Evolutionary conservation across 1,284 basidiomycete genomes (phyloP).

Genomic region (Moniliella sp.): DNA sequence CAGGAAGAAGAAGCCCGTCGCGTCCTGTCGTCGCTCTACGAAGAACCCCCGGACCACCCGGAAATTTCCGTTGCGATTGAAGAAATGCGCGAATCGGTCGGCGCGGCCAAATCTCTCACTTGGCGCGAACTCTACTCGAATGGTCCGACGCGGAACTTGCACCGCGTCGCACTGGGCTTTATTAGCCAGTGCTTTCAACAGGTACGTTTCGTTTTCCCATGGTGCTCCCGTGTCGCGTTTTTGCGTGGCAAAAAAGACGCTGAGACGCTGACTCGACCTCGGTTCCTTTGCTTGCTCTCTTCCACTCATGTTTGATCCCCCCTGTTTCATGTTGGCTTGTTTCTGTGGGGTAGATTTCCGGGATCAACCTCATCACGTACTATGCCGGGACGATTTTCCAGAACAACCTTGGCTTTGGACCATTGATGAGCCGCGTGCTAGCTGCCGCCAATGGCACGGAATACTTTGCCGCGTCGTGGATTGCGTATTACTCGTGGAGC

Average conservation of each 20-base stretch:
- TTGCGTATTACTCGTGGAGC: conserved; percentile 34
- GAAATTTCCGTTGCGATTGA: conserved; percentile 11
- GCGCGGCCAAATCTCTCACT: conserved; percentile 6
- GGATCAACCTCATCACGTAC: conserved; percentile 16
- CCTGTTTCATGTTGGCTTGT: no score
- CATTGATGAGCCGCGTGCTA: conserved; percentile 19
- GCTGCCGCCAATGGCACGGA: conserved; percentile 29
- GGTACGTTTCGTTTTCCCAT: no score
- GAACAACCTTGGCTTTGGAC: conserved; percentile 15
- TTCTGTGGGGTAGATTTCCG: no score
- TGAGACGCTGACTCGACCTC: no score
- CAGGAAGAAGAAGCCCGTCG: conserved; percentile 34
- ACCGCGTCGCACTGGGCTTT: conserved; percentile 23
- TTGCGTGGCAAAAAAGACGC: no score
- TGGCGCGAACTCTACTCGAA: conserved; percentile 20
- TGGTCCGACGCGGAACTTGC: conserved; percentile 25
- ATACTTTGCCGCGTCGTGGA: conserved; percentile 27
- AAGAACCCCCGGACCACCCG: conserved; percentile 14
- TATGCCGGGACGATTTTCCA: conserved; percentile 27
- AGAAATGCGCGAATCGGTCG: conserved; percentile 18
- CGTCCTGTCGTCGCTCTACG: conserved; percentile 25
- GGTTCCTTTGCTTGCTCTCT: no score
- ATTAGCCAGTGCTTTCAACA: conserved; percentile 30
- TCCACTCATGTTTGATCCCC: no score
- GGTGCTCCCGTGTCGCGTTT: no score